Base-by-base conservation (phyloP, 805 yeast genomes). In the Starmera quercuum region DNA sequence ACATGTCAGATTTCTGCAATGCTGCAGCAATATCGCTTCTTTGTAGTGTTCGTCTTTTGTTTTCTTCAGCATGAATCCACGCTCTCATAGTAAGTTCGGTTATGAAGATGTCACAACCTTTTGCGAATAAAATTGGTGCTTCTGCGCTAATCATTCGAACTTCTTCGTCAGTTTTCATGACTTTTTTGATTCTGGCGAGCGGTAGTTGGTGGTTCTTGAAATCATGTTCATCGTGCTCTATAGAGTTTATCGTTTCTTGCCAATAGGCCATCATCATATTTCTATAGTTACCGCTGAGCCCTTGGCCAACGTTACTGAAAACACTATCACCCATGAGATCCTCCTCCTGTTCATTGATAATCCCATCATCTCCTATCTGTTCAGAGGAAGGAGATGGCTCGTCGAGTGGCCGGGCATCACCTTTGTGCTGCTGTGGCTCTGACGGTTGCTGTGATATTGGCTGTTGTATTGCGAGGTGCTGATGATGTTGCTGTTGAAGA, bases 31-130 rank as follows among this genome's bases (percentile, higher is more conserved):
- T 87, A 53, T 92, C 99, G 2, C 86, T 77, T 51, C 87, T 83
- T 56, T 92, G 99, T 38, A 92, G 63, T 5, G 99, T 92, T 40
- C 99, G 64, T 45, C 99, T 73, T 54, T 92, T 92, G 62, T 85
- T 85, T 51, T 86, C 96, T 58, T 92, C 97, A 3, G 97, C 96
- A 49, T 88, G 96, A 41, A 92, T 86, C 98, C 98, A 92, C 7
- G 98, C 97, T 38, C 99, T 70, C 96, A 92, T 88, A 11, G 99
- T 88, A 35, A 92, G 65, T 56, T 92, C 99, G 1, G 98, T 88
- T 46, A 92, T 90, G 59, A 92, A 92, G 23, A 92, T 79, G 55
- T 92, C 99, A 60, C 98, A 92, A 1, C 97, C 97, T 58, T 92
- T 92, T 30, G 98, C 97, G 63, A 92, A 92, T 39, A 92, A 61